Conservation (phyloP, 257 asterid species). For the Solanum microdontum region DNA sequence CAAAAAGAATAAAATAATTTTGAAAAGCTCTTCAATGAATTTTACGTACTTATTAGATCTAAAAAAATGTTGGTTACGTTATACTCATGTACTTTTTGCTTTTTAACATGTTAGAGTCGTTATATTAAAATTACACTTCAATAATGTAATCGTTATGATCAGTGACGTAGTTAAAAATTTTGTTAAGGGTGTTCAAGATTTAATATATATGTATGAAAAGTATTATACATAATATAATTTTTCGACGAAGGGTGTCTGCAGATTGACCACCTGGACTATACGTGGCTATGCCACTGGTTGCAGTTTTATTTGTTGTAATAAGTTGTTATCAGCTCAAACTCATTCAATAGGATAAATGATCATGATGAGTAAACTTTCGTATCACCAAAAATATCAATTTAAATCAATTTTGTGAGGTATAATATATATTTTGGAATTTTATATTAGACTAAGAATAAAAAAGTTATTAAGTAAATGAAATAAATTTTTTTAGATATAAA, state of each 20-base stretch:
- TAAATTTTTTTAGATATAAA: too few relatives aligned
- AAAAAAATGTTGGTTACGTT: background rate
- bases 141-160: too few relatives aligned
- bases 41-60: background rate
- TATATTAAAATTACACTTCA: background rate
- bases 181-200: too few relatives aligned
- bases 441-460: background rate
- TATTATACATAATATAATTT: too few relatives aligned
- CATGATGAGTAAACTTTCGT: background rate
- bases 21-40: background rate
- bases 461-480: background rate
- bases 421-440: too few relatives aligned
- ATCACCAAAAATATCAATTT: background rate
- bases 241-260: accelerated
- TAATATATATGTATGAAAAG: too few relatives aligned
- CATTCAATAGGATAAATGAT: background rate
- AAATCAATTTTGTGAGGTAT: background rate
- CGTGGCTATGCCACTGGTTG: too few relatives aligned
- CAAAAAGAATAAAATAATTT: background rate
- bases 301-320: too few relatives aligned
- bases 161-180: too few relatives aligned
- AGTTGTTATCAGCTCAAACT: background rate
- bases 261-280: too few relatives aligned
- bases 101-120: background rate
- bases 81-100: background rate